A percentile compares a stretch with the other conserved stretches of the same genome.
Conservation (phyloP, 1,139 yeast genomes). For the Candida neerlandica region DNA sequence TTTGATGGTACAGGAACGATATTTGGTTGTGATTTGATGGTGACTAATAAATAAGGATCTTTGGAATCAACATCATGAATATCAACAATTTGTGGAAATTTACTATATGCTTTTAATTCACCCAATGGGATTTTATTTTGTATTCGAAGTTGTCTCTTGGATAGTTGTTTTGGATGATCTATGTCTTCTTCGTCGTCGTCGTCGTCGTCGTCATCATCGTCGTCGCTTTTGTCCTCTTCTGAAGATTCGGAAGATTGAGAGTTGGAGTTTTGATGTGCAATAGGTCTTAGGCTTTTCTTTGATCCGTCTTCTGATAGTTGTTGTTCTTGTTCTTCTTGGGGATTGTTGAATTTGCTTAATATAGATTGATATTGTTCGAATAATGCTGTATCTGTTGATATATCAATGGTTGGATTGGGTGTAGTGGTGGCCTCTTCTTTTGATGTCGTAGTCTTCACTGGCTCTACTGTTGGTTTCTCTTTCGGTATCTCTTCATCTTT, state of each 20-base stretch:
- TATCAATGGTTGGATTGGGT: constrained; percentile 2
- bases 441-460: neutral
- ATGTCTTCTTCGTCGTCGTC: constrained; percentile 5
- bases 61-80: constrained; percentile 87
- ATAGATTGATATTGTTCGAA: constrained; percentile 45
- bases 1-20: constrained; percentile 79
- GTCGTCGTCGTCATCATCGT: neutral
- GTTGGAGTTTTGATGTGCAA: neutral
- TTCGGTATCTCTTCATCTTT: neutral
- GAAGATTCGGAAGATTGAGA: neutral
- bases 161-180: constrained; percentile 8
- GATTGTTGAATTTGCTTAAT: constrained; percentile 42
- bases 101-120: constrained; percentile 60
- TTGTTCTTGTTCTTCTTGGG: constrained; percentile 9
- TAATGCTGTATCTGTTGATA: constrained; percentile 26
- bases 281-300: neutral
- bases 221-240: neutral
- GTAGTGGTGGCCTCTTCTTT: constrained; percentile 1
- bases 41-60: constrained; percentile 70
- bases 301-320: neutral
- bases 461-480: neutral
- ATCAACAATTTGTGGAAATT: constrained; percentile 74
- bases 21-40: constrained; percentile 67
- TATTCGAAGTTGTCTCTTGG: constrained; percentile 49
- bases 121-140: constrained; percentile 66